Evolutionary conservation across 768 basidiomycete species (phyloP), one percentile per base, ranked within the genome.

Genomic region (Gloeopeniophorella convolvens): DNA sequence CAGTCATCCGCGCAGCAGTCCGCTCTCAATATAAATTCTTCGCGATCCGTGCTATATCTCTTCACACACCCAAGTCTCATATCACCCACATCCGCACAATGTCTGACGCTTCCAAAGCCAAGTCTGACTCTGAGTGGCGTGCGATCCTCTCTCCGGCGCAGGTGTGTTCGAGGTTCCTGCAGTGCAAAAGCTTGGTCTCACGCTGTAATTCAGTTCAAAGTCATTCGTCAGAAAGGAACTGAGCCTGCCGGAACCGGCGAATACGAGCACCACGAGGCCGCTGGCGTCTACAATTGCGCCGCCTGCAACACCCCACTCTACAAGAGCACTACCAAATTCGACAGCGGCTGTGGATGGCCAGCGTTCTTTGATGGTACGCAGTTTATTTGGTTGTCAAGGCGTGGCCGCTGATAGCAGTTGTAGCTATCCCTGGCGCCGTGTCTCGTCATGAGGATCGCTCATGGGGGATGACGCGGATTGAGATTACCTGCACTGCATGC

Each of bases 301-400:
- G 93, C 78, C 7, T 95, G 92, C 65, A 74, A 73, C 30, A 80
- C 89, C 2, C 84, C 91, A 1, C 69, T 96, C 42, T 96, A 95
- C 72, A 89, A 83, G 73, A 89, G 86, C 61, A 73, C 72, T 23
- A 92, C 90, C 57, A 96, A 96, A 69, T 96, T 95, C 68, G 76
- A 85, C 59, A 92, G 89, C 51, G 90, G 91, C 7, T 95, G 90
- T 61, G 93, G 93, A 20, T 97, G 93, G 93, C 93, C 94, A n/a
- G 90, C 93, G 1, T 97, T 96, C 76, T 97, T 85, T 63, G 93
- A 95, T 63, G 87, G 87, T 86, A 54, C 49, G 69, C 35, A 30
- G 24, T 8, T n/a, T n/a, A 6, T 28, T 12, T 6, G 24, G 18
- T 30, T 9, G 42, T 21, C 6, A 21, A 16, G 21, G 42, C 13